Evolutionary conservation across 192 early-diverging fungal genomes (phyloP), one percentile per base, ranked within the genome.

Genomic region (Backusella parvicylindrica): DNA sequence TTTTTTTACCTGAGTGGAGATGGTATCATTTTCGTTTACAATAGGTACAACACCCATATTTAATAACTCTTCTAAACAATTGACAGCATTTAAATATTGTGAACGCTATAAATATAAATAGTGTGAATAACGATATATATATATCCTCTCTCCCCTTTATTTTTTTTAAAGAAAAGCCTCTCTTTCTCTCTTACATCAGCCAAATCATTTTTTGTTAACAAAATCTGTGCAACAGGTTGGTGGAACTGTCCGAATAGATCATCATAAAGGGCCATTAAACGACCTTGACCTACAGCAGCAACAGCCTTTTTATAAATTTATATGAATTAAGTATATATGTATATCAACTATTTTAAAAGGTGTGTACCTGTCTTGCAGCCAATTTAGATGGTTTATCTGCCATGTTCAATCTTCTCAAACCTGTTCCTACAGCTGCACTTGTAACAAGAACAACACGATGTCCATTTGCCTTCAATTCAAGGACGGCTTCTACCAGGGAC

Each of bases 1-100:
- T 13, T 1, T 41, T 7, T 13, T 70, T 77, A 81, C 83, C 64
- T 77, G 75, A 65, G 82, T 84, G 33, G 90, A 94, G 68, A 99
- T 94, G 1, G 97, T 95, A 85, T 99, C 98, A 85, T 99, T 99
- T 80, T 99, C 98, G 78, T 99, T 99, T 26, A 99, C 96, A 74
- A 99, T 97, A 32, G 97, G 98, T n/a, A 99, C 94, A 1, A 96
- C 94, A 41, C 88, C 86, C 90, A 98, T 94, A 60, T 86, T 82
- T 36, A 99, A 86, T 64, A 98, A 87, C 72, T 97, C 95, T 49
- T 90, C 85, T 66, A 99, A 91, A 3, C 95, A 96, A 77, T 95
- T 97, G 77, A 94, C 94, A 1, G 98, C 98, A 83, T 99, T 99
- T 36, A 97, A 87, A 76, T 99, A 99, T 88, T 96, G 97, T 6